Evolutionary conservation across 768 basidiomycete species (phyloP), one percentile per base, ranked within the genome.

Genomic region (Trametes cingulata): DNA sequence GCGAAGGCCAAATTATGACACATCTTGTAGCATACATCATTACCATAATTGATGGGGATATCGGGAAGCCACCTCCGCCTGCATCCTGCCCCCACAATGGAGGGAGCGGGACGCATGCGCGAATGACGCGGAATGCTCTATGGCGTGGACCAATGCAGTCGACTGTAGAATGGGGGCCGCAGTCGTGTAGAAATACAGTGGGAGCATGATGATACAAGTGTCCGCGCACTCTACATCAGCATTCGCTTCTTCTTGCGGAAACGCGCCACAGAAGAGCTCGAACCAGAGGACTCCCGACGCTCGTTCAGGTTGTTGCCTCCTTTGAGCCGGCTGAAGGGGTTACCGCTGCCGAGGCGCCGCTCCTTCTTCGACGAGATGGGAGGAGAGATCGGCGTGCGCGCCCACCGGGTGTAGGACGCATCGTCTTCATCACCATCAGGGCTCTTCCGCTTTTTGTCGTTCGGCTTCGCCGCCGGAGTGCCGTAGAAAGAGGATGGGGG

Each of bases 401-500:
- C 68, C 63, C 61, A 69, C 12, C 49, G 36, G 15, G 65, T 68
- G 14, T 55, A 52, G 49, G 67, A 56, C 9, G 39, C 56, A 48
- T 70, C 65, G 29, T 72, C 68, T 35, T 75, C 73, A 39, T 72
- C 74, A 12, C 64, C 62, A 39, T 73, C 73, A 9, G 71, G 70
- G 19, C 73, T 74, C 66, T 81, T 80, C 39, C 80, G 77, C 62
- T 80, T 80, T 66, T 62, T 75, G 55, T 45, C 60, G 25, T 60
- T 64, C 6, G 47, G 6, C 42, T 65, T 65, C 17, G 62, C 46
- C 2, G 58, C 42, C 4, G 56, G 40, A 6, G 63, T 48, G 20
- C 65, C 77, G 41, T 83, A 84, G 64, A 76, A 79, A 39, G 67
- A 73, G 25, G 67, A 58, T n/a, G 79, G 71, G 35, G 72, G 64